These are phyloP conservation scores for Infundibulicybe gibba DNA, from an alignment of 768 basidiomycete species.

Conservation along the genomic window DNA sequence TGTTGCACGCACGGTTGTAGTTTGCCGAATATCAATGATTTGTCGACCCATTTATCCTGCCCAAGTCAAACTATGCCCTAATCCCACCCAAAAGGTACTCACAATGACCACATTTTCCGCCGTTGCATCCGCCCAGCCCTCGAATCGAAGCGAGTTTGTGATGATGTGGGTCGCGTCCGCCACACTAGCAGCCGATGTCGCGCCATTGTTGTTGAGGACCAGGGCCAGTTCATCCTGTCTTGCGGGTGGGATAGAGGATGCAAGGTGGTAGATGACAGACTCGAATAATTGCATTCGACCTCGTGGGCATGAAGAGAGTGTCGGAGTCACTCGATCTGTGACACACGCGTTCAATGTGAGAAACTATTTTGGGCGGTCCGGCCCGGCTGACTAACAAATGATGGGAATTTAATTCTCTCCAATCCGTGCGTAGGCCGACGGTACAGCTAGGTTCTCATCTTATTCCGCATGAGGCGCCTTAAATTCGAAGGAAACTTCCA, in stretches of 20 bases:
- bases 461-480: no score
- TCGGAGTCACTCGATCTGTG: no score
- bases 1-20: constrained; percentile 40
- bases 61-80: neutral
- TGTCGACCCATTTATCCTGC: constrained; percentile 68
- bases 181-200: constrained; percentile 23
- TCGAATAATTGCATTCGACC: constrained; percentile 28
- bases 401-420: no score
- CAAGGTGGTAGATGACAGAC: constrained; percentile 42
- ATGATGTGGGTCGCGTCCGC: constrained; percentile 51
- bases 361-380: no score
- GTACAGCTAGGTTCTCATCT: no score
- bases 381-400: no score
- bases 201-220: constrained; percentile 54
- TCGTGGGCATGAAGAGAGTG: no score
- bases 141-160: constrained; percentile 50
- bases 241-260: constrained; percentile 41
- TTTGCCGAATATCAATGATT: constrained; percentile 54
- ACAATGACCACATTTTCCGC: constrained; percentile 30
- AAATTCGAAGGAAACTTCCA: no score
- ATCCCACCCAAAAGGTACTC: constrained; percentile 9
- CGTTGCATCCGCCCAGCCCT: constrained; percentile 46
- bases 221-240: constrained; percentile 40
- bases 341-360: no score
- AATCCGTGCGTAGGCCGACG: no score